These are phyloP conservation scores for Pogostemon cablin DNA, from an alignment of 257 asterid species.

Conservation along the genomic window DNA sequence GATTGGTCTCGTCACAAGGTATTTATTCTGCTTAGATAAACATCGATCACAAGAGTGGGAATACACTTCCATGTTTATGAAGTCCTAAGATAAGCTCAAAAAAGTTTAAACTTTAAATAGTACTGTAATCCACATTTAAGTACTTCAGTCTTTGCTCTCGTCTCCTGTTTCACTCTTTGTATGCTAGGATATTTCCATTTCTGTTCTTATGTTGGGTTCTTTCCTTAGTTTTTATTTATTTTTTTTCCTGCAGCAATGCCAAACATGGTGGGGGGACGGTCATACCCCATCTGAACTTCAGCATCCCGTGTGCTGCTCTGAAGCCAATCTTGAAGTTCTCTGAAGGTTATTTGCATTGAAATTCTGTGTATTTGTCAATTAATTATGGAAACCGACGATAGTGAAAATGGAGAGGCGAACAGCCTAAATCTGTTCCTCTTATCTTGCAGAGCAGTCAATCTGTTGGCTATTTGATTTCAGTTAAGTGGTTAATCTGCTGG, in stretches of 20 bases:
- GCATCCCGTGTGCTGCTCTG: constrained; percentile 93
- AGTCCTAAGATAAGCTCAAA: neutral
- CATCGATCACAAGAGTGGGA: neutral
- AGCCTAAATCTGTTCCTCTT: neutral
- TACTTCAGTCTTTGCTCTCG: neutral
- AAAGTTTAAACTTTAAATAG: neutral
- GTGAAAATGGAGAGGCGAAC: neutral
- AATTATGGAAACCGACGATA: neutral
- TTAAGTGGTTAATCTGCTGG: neutral
- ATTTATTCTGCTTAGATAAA: constrained; percentile 28
- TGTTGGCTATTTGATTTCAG: neutral
- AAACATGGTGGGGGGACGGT: constrained; percentile 96
- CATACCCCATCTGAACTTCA: constrained; percentile 96
- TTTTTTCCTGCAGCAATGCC: constrained; percentile 68
- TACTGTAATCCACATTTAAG: neutral
- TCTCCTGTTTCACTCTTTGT: neutral
- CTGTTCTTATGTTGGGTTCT: constrained; percentile 10
- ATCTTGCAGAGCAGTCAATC: neutral
- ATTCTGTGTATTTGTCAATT: constrained; percentile 14
- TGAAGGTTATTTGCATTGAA: constrained; percentile 48
- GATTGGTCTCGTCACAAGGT: constrained; percentile 99
- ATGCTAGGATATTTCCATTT: constrained; percentile 3
- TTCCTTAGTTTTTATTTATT: constrained; percentile 20
- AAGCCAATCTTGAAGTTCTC: constrained; percentile 82
- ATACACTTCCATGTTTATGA: neutral